Conservation (phyloP, 169 alveolate genomes). For the Sarcocystis neurona region DNA sequence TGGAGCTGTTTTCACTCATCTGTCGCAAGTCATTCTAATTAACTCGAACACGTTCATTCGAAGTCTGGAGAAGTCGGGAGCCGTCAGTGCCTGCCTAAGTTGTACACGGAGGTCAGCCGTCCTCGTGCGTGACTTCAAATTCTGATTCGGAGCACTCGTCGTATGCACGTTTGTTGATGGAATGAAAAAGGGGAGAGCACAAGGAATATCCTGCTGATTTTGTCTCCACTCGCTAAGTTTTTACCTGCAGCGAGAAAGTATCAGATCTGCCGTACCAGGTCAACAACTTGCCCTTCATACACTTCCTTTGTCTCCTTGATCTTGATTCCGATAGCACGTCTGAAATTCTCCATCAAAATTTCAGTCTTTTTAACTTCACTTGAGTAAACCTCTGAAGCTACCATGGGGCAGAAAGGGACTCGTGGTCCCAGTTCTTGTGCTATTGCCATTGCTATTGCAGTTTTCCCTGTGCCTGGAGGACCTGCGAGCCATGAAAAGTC, state of each 20-base stretch:
- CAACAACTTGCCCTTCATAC: constrained; percentile 98
- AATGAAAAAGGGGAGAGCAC: too few relatives aligned
- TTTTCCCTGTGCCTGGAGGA: constrained; percentile 96
- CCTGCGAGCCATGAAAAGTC: constrained; percentile 67
- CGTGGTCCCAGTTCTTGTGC: constrained; percentile 99
- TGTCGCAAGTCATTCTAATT: too few relatives aligned
- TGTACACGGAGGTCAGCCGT: too few relatives aligned
- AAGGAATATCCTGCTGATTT: too few relatives aligned
- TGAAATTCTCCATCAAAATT: constrained; percentile 97
- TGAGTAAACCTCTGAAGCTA: constrained; percentile 98
- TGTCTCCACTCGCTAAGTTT: neutral
- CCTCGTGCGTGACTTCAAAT: too few relatives aligned
- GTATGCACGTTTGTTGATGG: too few relatives aligned
- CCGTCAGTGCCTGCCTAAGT: too few relatives aligned
- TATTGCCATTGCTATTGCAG: constrained; percentile 99
- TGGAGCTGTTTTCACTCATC: too few relatives aligned
- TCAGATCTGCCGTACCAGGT: constrained; percentile 77
- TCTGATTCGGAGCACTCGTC: too few relatives aligned
- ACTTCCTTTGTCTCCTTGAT: constrained; percentile 99
- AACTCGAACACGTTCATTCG: too few relatives aligned
- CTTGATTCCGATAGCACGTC: constrained; percentile 98
- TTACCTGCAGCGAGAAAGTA: neutral
- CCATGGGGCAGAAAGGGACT: constrained; percentile 99
- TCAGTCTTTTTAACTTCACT: constrained; percentile 99
- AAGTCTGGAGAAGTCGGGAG: too few relatives aligned